Base-by-base conservation (phyloP, 192 early-diverging fungal genomes). In the Coemansia reversa region DNA sequence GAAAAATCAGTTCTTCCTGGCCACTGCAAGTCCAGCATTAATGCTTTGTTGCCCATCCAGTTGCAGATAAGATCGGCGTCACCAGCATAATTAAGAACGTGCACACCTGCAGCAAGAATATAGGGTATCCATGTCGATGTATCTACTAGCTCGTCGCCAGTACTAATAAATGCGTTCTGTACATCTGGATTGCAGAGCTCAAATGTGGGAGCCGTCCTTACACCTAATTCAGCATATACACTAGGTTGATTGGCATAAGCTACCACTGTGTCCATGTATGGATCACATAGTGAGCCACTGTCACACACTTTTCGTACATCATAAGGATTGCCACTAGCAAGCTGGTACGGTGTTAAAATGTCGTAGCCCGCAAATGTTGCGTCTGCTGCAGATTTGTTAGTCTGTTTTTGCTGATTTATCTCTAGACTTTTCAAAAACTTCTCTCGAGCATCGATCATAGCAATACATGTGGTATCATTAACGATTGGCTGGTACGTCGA, bases 21-120 rank as follows among this genome's bases (percentile, higher is more conserved):
- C 96, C 96, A 98, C 22, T 85, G 79, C n/a, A 98, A 68, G 28
- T 85, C 86, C 20, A 92, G 65, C 24, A 87, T 75, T 91, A 93
- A 92, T 0, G 86, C 90, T 83, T 92, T 91, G 83, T 93, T 94
- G 45, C 80, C 87, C 58, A 84, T 68, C 84, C 86, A 91, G 81
- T 93, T 93, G 84, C 93, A 95, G 59, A 94, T 93, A 54, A 86
- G 91, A 64, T 95, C 93, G 14, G 90, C 91, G 62, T 93, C 93
- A 48, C 94, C 94, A 60, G 88, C 89, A 77, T 95, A 96, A 56
- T 93, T 83, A 29, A 98, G 69, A 7, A 95, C 83, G 16, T 86
- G 86, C 57, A 96, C 77, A 35, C 88, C 89, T 55, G 82, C 86
- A 16, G 85, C 88, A 48, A 97, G 85, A 58, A 96, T 60, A 24